These are phyloP conservation scores for Penicillium cinerascens DNA, from an alignment of 495 filamentous ascomycete genomes.

Conservation along the genomic window DNA sequence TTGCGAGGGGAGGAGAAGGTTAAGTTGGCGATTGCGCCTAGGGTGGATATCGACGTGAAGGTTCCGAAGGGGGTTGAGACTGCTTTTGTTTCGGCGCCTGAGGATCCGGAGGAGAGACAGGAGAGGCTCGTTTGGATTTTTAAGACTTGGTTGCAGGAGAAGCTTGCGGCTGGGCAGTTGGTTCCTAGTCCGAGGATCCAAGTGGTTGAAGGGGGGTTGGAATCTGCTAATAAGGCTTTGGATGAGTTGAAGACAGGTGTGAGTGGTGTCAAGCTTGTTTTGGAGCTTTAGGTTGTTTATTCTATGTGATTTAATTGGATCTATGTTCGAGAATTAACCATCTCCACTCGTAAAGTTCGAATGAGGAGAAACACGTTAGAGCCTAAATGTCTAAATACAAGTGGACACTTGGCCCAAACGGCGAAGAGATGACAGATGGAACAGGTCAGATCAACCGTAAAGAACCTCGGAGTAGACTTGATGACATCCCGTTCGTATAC, in stretches of 20 bases:
- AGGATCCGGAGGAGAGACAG: neutral
- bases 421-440: neutral
- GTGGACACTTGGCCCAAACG: neutral
- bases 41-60: conserved; percentile 4
- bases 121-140: conserved; percentile 8
- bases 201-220: conserved; percentile 16
- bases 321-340: neutral
- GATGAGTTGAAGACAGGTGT: conserved; percentile 19
- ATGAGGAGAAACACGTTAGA: neutral
- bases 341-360: neutral
- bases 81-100: conserved; percentile 8
- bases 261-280: conserved; percentile 17
- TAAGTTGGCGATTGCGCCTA: conserved; percentile 13
- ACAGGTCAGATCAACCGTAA: neutral
- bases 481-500: neutral
- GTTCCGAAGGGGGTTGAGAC: conserved; percentile 9
- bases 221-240: conserved; percentile 12
- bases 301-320: neutral
- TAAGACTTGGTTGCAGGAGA: conserved; percentile 10
- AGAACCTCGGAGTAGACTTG: neutral
- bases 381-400: neutral
- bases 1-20: neutral
- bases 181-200: conserved; percentile 20
- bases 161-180: conserved; percentile 5
- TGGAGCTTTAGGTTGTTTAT: conserved; percentile 4